Conservation (phyloP, 129 eudicot genomes). For the Deinandra increscens region DNA sequence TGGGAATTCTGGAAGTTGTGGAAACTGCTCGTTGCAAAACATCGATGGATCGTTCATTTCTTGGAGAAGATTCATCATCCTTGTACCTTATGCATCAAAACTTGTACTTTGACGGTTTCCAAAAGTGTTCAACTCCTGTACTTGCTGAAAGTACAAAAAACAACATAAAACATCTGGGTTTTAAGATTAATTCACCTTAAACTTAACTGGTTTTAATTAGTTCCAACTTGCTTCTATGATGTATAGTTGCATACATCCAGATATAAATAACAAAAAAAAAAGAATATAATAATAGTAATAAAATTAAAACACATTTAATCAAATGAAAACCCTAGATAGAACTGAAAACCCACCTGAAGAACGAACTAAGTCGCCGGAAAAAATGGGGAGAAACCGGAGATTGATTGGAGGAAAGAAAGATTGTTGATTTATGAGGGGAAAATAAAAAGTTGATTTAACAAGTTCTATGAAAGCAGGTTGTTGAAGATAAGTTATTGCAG, state of each 20-base stretch:
- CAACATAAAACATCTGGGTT: conserved; percentile 90
- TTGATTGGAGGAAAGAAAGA: neutral
- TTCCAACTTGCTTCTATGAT: conserved; percentile 25
- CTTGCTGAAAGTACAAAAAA: conserved; percentile 7
- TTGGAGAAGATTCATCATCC: conserved; percentile 31
- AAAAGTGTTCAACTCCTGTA: no score
- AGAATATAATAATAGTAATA: no score
- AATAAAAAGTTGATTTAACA: neutral
- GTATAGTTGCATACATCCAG: no score
- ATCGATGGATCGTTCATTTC: conserved; percentile 54
- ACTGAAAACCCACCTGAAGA: no score
- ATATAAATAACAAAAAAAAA: no score
- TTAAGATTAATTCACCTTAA: conserved; percentile 19
- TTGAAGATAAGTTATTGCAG: conserved; percentile 50
- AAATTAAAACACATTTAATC: no score
- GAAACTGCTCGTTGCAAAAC: conserved; percentile 53
- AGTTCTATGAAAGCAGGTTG: neutral
- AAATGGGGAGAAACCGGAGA: neutral
- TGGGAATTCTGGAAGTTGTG: conserved; percentile 65
- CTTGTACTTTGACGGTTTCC: conserved; percentile 1
- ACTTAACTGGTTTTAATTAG: neutral
- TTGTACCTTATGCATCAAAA: conserved; percentile 31
- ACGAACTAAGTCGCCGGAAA: no score
- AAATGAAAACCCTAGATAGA: no score
- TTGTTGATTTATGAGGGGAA: neutral